Conservation (phyloP, 108 stramenopile species). For the Cyclotella choctawhatcheeana region DNA sequence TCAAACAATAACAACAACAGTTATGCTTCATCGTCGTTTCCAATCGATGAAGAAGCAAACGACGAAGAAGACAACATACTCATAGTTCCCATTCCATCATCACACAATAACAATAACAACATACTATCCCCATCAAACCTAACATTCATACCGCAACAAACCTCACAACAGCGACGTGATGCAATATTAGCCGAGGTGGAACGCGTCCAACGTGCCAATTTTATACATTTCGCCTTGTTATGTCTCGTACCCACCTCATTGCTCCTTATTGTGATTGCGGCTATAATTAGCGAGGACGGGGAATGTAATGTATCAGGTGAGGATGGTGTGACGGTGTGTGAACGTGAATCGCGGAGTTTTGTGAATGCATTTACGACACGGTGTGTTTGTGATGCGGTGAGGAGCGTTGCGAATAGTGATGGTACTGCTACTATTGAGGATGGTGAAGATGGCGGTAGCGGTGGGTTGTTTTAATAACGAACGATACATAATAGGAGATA, state of each 20-base stretch:
- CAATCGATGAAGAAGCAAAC: background rate
- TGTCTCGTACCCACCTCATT: conserved; percentile 83
- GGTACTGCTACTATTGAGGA: too few species aligned
- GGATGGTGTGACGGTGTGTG: conserved; percentile 57
- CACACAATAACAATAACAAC: conserved; percentile 17
- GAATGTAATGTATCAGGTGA: conserved; percentile 54
- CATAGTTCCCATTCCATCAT: conserved; percentile 18
- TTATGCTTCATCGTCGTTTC: background rate
- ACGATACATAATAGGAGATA: too few species aligned
- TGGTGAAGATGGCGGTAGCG: background rate
- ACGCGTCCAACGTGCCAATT: conserved; percentile 81
- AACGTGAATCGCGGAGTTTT: conserved; percentile 70
- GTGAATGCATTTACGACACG: conserved; percentile 89
- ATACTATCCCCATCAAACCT: background rate
- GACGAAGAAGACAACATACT: conserved; percentile 35
- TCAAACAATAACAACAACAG: background rate
- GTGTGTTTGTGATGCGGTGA: conserved; percentile 84
- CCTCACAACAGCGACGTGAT: conserved; percentile 21
- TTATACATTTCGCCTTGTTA: conserved; percentile 77
- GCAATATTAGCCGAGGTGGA: conserved; percentile 44
- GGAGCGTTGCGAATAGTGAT: conserved; percentile 14
- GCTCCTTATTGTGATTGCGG: conserved; percentile 75
- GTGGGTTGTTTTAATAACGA: background rate
- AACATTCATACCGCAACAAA: conserved; percentile 11
- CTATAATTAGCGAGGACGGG: conserved; percentile 72